These are phyloP conservation scores for Leccinum disarticulatum DNA, from an alignment of 768 basidiomycete genomes.

Conservation along the genomic window DNA sequence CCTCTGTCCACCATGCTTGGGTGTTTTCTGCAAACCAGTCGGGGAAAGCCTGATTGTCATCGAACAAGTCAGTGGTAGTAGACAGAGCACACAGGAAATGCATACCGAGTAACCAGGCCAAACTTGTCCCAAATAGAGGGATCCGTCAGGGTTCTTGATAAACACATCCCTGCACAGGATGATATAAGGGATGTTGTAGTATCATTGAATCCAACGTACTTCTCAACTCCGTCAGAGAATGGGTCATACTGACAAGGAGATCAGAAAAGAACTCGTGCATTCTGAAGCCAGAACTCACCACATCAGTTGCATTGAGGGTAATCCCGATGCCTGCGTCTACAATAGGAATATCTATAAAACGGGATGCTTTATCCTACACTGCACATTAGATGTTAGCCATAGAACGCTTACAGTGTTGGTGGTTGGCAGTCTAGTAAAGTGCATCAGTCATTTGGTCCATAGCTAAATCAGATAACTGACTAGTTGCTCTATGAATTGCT, in stretches of 20 bases:
- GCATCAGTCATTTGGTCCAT: conserved; percentile 8
- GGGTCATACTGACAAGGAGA: conserved; percentile 53
- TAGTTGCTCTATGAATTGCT: conserved; percentile 53
- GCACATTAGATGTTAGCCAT: not conserved
- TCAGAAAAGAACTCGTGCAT: not conserved
- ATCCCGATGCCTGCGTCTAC: conserved; percentile 63
- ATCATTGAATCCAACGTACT: conserved; percentile 37
- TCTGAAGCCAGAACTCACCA: conserved; percentile 42
- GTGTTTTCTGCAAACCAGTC: conserved; percentile 61
- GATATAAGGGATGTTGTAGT: not conserved
- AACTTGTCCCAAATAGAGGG: conserved; percentile 71
- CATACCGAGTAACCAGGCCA: conserved; percentile 76
- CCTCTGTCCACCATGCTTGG: conserved; percentile 60
- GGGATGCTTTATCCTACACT: not conserved
- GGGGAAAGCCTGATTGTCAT: conserved; percentile 46
- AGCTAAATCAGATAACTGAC: conserved; percentile 36
- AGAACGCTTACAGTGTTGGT: conserved; percentile 30
- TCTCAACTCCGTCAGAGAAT: conserved; percentile 60
- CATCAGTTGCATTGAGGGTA: conserved; percentile 57
- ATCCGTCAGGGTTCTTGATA: conserved; percentile 73
- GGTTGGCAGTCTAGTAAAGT: conserved; percentile 22
- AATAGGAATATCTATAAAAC: conserved; percentile 66
- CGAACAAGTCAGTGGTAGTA: not conserved
- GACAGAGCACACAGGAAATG: not conserved
- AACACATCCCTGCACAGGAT: conserved; percentile 52